Evolutionary conservation across 306 rosid genomes (phyloP).

Genomic region (Luffa acutangula): DNA sequence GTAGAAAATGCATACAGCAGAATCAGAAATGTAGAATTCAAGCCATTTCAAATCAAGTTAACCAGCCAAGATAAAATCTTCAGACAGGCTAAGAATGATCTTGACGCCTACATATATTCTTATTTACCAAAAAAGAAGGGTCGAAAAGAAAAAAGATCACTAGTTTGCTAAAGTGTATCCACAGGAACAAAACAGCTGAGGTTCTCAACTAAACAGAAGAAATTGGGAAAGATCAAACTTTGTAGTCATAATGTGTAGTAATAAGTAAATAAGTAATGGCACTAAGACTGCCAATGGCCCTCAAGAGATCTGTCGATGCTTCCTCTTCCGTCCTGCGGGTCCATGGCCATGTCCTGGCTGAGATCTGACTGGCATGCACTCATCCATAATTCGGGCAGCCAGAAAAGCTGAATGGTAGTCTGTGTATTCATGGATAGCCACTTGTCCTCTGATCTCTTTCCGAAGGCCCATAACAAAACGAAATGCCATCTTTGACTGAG

Average conservation of each 20-base stretch:
- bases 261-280: background rate
- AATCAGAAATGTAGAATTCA: background rate
- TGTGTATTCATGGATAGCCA: background rate
- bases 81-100: background rate
- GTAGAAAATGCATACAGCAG: background rate
- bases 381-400: background rate
- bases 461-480: background rate
- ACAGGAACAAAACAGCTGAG: background rate
- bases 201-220: background rate
- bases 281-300: background rate
- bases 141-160: background rate
- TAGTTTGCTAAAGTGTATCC: background rate
- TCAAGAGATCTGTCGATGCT: background rate
- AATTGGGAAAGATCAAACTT: background rate
- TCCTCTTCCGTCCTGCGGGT: background rate
- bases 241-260: background rate
- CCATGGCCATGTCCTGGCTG: background rate
- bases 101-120: no score
- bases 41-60: background rate
- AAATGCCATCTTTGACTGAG: background rate
- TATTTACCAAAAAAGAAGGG: no score
- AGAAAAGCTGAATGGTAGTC: background rate
- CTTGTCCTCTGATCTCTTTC: background rate
- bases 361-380: background rate
- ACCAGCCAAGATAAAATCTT: background rate